Percentiles rank a stretch among this genome's conserved stretches.
Evolutionary conservation across 2,329 filamentous ascomycete species (phyloP).

Genomic region (Penicillium sp.): DNA sequence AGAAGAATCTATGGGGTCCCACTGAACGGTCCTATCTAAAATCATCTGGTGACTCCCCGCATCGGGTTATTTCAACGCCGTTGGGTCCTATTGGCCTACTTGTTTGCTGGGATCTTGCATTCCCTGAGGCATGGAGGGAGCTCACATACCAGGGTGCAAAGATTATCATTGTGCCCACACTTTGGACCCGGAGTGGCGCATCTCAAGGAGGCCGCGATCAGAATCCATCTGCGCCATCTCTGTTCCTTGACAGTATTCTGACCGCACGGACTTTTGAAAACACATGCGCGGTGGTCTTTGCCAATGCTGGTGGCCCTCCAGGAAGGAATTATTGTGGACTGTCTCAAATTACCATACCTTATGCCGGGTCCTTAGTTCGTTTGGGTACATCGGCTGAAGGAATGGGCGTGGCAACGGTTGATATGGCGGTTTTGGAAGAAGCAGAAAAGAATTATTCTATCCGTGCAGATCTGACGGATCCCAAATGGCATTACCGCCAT

Average conservation of each 20-base stretch:
- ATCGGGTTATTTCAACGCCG: neutral
- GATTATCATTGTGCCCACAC: neutral
- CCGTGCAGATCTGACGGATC: too few relatives aligned
- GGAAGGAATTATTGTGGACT: neutral
- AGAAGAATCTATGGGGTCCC: neutral
- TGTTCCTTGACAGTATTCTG: neutral
- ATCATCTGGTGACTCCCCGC: neutral
- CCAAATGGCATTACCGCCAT: too few relatives aligned
- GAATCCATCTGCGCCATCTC: neutral
- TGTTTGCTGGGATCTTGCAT: neutral
- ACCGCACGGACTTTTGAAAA: neutral
- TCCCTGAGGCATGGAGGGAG: neutral
- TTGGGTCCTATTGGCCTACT: neutral
- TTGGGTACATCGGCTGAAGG: neutral
- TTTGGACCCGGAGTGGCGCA: neutral
- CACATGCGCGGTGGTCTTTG: neutral
- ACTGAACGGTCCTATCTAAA: neutral
- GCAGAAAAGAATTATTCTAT: too few relatives aligned
- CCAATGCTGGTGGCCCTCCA: neutral
- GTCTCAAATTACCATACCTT: neutral
- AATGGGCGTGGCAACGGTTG: neutral
- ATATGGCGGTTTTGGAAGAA: neutral
- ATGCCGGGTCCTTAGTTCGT: neutral
- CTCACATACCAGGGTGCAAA: neutral
- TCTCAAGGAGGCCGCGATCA: neutral